Evolutionary conservation across 2,329 filamentous ascomycete genomes (phyloP), one percentile per base, ranked within the genome.

Genomic region (Calonectria crousiana): DNA sequence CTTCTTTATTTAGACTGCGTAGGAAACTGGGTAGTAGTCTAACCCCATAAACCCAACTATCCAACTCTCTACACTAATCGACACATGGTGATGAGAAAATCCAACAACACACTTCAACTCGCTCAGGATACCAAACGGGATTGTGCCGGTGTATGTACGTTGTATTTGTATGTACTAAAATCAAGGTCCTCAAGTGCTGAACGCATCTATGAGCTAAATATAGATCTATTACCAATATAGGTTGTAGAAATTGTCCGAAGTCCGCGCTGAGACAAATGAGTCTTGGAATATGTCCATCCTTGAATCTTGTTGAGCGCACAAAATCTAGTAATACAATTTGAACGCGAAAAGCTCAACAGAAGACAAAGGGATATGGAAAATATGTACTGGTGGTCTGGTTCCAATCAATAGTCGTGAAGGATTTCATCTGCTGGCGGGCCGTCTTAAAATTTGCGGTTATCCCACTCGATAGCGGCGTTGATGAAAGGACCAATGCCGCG

Each of bases 401-500:
- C 18, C 16, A 4, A 28, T 41, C 8, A 23, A 34, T 41, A 30
- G 23, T 23, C 14, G 26, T 41, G 23, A 8, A 62, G 56, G 41
- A 62, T 41, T 28, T 41, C 18, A 62, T 20, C 1, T 13, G 0
- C 23, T 16, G 38, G 30, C 26, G 13, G 9, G 16, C 8, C 56
- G 14, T 14, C 38, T 30, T 67, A 71, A 34, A 32, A 64, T 16
- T 49, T 62, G 41, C 76, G 75, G 32, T 66, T 28, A 67, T 82
- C 81, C 81, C 80, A 82, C 76, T 82, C 81, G 2, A 80, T 72
- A 14, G 81, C 69, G 13, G 81, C 81, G 60, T 80, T 78, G 69
- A 82, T 79, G 58, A 82, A 82, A 8, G 80, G 75, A n/a, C 81
- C 81, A 36, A 80, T 79, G 4, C 81, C 81, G 1, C 81, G 81